Base-by-base conservation (phyloP, 148 eudicot genomes). In the Arctostaphylos glauca region DNA sequence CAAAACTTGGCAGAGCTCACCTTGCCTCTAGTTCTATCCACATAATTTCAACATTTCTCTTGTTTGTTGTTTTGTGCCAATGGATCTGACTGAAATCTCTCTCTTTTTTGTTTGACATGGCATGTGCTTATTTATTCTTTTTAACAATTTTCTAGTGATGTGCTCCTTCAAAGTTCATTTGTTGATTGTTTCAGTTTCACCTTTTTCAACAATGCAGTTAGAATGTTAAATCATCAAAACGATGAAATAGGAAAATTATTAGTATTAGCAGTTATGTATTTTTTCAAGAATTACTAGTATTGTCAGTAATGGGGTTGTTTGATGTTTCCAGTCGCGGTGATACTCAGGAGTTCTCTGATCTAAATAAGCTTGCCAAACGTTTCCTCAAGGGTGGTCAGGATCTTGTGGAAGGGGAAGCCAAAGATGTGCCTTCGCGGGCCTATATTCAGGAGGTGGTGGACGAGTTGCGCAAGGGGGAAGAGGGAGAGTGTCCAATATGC, bases 401-500 rank as follows among this genome's bases (percentile, higher is more conserved):
- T 53, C 80, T 67, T 81, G 84, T 62, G 58, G 93, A 91, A 86
- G 94, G 93, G 70, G 91, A 91, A 86, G 86, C 73, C 10, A 92
- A 88, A 83, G 90, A 84, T 74, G 84, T 82, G 78, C 99, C 94
- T 44, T 96, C 99, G 77, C 90, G 85, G 80, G 99, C 98, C 81
- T 96, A 93, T 89, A 81, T 96, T 89, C 89, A 91, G 86, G 99
- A 96, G 85, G 99, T 96, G 55, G 94, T 96, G 43, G 93, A 94
- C 80, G 99, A 96, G 85, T 86, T 96, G 78, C 90, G 89, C 56
- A 96, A 90, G 85, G 98, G 99, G 84, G 99, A 94, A 87, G 90
- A 93, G 55, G 99, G 97, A 88, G 99, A 96, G 85, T 96, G 99
- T 83, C 99, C 99, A 78, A 94, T 96, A 81, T 96, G 99, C 88